Base-by-base conservation (phyloP, 1,284 basidiomycete species). In the Malassezia sympodialis region DNA sequence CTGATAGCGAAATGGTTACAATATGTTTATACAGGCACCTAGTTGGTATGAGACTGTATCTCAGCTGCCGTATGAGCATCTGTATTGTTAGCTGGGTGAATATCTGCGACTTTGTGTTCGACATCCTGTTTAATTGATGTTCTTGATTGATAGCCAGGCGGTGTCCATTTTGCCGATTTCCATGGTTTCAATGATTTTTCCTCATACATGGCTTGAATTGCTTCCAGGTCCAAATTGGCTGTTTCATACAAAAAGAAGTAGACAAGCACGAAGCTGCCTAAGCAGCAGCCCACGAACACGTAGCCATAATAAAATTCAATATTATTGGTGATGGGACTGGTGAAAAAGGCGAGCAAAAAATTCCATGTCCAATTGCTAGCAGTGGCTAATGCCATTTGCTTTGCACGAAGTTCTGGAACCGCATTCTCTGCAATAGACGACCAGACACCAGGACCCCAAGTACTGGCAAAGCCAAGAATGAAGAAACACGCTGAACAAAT, bases 191-290 rank as follows among this genome's bases (percentile, higher is more conserved):
- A 82, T 3, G 72, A 69, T 8, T 81, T 80, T 73, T 86, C 84
- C 69, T 81, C 81, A 77, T 86, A 87, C 85, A 87, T 86, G 78
- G 78, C 77, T 69, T 87, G 83, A 46, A 87, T 83, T 57, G 76
- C 79, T 75, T 87, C 86, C 28, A 87, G 79, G 10, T 82, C 81
- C 49, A 87, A 78, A 62, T 83, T 80, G 7, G 82, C 80, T 12
- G 82, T 82, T 69, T 87, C 86, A 77, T 87, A 87, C 3, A 88
- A 79, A 81, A 86, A 87, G 69, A 86, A 79, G 73, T 79, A 86
- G 6, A 86, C 85, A 59, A 87, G 77, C 43, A 82, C 63, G 7
- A 82, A 82, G 47, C 81, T 83, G 11, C 62, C 61, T 40, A 74
- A 44, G 54, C 77, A 77, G 54, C 73, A 75, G 8, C 82, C 79